Evolutionary conservation across 495 filamentous ascomycete species (phyloP), one percentile per base, ranked within the genome.

Genomic region (Stereocaulon alpinum): DNA sequence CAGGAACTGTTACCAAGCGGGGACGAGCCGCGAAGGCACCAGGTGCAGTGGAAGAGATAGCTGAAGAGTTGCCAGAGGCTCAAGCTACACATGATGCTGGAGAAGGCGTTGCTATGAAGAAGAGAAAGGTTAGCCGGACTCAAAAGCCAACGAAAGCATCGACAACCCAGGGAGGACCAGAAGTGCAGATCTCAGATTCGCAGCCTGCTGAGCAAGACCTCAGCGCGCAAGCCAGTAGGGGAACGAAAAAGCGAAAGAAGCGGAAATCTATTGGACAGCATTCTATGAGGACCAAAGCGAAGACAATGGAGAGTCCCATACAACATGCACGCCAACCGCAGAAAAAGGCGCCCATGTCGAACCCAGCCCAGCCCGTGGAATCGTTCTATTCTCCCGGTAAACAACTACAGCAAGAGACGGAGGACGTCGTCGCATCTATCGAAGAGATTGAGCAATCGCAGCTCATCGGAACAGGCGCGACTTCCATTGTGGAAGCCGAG

Each of bases 261-360:
- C 61, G 61, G 14, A 66, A 66, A 29, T 63, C 64, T 1, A 63
- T 66, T 11, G 64, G 64, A 41, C 64, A 66, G 48, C 57, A 61
- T 9, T 55, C 61, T 5, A 63, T 34, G 17, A 60, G 22, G 29
- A 9, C 58, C 11, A 64, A 56, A 43, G 29, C 56, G 24, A 37
- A 11, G 18, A 59, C 41, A 10, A 20, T 11, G 4, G 41, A 41
- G 32, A 47, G 29, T 41, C 27, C 41, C 0, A 11, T 60, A 4
- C 29, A 60, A 18, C 18, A 17, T 43, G 27, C 6, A 40, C 27
- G 29, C 42, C 29, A 24, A 40, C 30, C 20, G 30, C 18, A 43
- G 40, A 60, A 40, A 11, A 53, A 18, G 41, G 42, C 2, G 18
- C 11, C 17, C 2, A 55, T 37, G 27, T 43, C 50, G 27, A 40